Evolutionary conservation across 2,329 filamentous ascomycete species (phyloP).

Genomic region (Tolypocladium pustulatum): DNA sequence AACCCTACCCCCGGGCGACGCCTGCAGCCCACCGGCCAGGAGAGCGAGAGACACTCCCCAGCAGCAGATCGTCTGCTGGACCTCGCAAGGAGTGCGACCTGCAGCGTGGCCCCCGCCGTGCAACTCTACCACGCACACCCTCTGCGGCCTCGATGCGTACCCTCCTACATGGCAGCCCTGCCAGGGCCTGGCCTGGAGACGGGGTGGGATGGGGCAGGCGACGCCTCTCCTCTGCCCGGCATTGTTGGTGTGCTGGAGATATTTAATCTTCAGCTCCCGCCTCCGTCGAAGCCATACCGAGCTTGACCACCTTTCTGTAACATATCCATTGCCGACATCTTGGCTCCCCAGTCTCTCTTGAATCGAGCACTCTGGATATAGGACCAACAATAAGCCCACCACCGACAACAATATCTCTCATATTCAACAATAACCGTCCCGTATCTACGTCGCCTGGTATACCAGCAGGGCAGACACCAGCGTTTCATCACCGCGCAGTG

Average conservation of each 20-base stretch:
- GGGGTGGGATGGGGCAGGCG: constrained; percentile 1
- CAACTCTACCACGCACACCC: constrained; percentile 1
- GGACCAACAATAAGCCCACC: neutral
- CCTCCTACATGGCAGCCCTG: constrained; percentile 3
- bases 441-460: neutral
- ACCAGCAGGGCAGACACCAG: neutral
- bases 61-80: constrained; percentile 2
- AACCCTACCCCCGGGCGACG: neutral
- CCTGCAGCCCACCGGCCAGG: neutral
- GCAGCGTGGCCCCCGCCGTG: constrained; percentile 2
- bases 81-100: neutral
- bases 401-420: neutral
- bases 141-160: neutral
- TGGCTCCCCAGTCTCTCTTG: neutral
- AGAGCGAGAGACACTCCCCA: neutral
- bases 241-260: constrained; percentile 11
- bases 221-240: constrained; percentile 1
- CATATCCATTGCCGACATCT: neutral
- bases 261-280: constrained; percentile 19
- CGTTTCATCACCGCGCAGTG: neutral
- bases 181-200: neutral
- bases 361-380: neutral
- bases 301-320: neutral
- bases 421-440: neutral
- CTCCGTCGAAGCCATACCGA: constrained; percentile 8